Evolutionary conservation across 83 land plant genomes (phyloP), one percentile per base, ranked within the genome.

Genomic region (Diphasiastrum complanatum): DNA sequence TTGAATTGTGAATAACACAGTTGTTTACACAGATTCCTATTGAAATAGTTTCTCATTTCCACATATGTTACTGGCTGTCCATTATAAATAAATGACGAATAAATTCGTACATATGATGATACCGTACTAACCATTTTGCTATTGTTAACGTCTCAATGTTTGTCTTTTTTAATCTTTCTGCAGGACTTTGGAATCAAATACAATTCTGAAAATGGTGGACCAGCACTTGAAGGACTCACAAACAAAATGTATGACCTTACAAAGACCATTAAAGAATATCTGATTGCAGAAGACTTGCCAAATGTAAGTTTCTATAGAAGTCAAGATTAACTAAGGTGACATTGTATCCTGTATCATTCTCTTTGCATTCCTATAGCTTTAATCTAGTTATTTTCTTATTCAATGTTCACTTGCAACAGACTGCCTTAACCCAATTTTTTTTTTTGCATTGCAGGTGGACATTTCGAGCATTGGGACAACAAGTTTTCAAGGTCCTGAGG

Each of bases 171-270:
- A n/a, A n/a, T n/a, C 2, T 65, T 32, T 35, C 22, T 61, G 51
- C 84, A 95, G 99, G 99, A 95, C 71, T 95, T 95, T 75, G 99
- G 99, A 33, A 84, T 95, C 64, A 95, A 89, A 66, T 93, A 89
- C 72, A 93, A 93, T 80, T 86, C 88, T 85, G 96, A 89, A 77
- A 93, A 90, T 77, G 99, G 99, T 29, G 93, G 96, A 43, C 99
- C 99, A 47, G 99, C 99, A 45, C 92, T 85, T 2, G 99, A 93
- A 67, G 66, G 65, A 41, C 66, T 93, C 25, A 93, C 99, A n/a
- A 81, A 93, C 33, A 84, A 82, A 69, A 89, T 93, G 48, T 93
- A 66, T 65, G 84, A 63, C 56, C 81, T 79, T 63, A 93, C 99
- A 19, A 85, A 72, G 64, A 76, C 83, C 28, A 85, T 89, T 32